A percentile compares a stretch with the other conserved stretches of the same genome.
Conservation (phyloP, 2,329 filamentous ascomycete genomes). For the Colletotrichum scovillei region DNA sequence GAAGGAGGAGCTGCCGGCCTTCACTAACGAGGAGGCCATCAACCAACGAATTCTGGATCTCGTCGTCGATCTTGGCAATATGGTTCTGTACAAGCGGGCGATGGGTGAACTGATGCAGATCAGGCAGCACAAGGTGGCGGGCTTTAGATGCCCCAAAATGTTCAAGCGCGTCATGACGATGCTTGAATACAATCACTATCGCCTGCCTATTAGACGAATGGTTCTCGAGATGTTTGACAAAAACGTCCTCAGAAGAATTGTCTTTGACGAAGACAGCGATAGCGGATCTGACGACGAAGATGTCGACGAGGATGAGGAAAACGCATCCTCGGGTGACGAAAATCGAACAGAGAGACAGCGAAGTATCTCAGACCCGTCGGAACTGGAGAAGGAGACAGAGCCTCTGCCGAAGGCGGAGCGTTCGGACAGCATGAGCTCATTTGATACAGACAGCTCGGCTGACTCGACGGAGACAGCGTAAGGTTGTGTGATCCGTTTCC, state of each 20-base stretch:
- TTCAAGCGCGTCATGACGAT: constrained; percentile 89
- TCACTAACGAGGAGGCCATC: constrained; percentile 70
- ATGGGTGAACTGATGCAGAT: constrained; percentile 84
- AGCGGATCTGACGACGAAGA: constrained; percentile 72
- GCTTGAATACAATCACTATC: constrained; percentile 89
- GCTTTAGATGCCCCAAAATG: constrained; percentile 80
- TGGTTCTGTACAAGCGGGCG: constrained; percentile 89
- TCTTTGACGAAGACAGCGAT: constrained; percentile 78
- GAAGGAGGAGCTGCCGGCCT: constrained; percentile 51
- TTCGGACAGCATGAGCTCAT: constrained; percentile 25
- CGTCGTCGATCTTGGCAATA: constrained; percentile 90
- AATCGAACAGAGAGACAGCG: constrained; percentile 68
- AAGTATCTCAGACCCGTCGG: constrained; percentile 56
- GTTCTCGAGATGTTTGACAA: constrained; percentile 96
- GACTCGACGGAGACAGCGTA: constrained; percentile 23
- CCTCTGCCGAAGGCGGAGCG: constrained; percentile 7
- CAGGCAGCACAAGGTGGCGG: constrained; percentile 78
- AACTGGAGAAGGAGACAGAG: constrained; percentile 13
- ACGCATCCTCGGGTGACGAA: constrained; percentile 55
- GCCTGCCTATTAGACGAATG: constrained; percentile 86
- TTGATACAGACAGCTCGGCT: constrained; percentile 17
- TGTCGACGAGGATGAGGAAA: constrained; percentile 61
- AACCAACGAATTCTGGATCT: constrained; percentile 87
- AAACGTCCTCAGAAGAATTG: constrained; percentile 83
- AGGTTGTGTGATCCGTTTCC: not conserved